These are phyloP conservation scores for Coffea humblotiana DNA, from an alignment of 305 asterid genomes.

Conservation along the genomic window DNA sequence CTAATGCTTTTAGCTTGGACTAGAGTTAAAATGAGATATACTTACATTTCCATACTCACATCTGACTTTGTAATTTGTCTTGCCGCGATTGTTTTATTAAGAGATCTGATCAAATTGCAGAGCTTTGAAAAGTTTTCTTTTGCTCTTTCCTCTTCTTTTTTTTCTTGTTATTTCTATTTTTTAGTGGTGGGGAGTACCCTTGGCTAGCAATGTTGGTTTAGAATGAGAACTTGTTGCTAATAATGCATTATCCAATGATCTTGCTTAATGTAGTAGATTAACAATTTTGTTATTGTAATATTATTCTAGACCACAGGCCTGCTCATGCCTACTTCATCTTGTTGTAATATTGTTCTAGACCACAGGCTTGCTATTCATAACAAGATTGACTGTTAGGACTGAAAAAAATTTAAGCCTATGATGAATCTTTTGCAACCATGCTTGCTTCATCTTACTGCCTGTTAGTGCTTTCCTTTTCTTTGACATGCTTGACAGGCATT, in stretches of 20 bases:
- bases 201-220: background rate
- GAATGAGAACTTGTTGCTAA: background rate
- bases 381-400: background rate
- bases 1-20: background rate
- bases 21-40: background rate
- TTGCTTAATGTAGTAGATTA: background rate
- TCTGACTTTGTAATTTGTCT: background rate
- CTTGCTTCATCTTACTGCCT: background rate
- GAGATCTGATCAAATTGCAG: background rate
- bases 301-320: background rate
- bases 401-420: background rate
- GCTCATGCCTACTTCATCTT: background rate
- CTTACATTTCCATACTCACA: background rate
- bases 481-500: slow-evolving; percentile 5
- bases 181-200: background rate
- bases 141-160: background rate
- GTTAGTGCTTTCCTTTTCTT: slow-evolving; percentile 11
- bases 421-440: background rate
- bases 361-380: background rate
- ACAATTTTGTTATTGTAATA: background rate
- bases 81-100: background rate
- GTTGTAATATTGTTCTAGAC: background rate
- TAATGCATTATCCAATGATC: background rate
- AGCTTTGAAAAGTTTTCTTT: background rate
- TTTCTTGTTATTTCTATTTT: background rate